A percentile compares a stretch with the other conserved stretches of the same genome.
These are phyloP conservation scores for Chytriomyces sp. DNA, from an alignment of 192 early-diverging fungal genomes.

Conservation along the genomic window DNA sequence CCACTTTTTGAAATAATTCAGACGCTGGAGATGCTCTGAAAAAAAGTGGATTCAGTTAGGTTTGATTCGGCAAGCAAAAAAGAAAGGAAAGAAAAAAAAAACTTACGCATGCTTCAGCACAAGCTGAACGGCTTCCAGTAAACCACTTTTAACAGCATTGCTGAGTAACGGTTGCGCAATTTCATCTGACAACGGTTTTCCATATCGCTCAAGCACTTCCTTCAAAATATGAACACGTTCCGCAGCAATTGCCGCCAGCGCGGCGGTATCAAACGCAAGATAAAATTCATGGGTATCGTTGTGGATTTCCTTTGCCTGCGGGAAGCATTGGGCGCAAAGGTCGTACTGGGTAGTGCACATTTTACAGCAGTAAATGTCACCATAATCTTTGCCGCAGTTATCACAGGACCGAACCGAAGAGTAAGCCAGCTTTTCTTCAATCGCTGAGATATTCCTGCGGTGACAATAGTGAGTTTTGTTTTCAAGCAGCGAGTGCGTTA, in stretches of 20 bases:
- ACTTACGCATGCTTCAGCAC: not conserved
- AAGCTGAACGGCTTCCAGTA: not conserved
- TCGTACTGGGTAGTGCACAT: not conserved
- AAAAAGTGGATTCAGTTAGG: not conserved
- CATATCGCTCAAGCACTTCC: not conserved
- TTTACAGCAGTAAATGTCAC: not conserved
- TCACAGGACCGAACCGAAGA: not conserved
- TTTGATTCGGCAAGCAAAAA: not conserved
- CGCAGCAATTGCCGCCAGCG: not conserved
- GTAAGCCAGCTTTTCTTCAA: too few species aligned
- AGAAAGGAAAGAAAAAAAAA: too few species aligned
- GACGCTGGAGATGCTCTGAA: not conserved
- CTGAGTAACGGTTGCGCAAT: not conserved
- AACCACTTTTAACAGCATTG: not conserved
- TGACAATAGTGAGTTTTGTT: not conserved
- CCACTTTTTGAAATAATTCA: not conserved
- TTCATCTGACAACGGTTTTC: not conserved
- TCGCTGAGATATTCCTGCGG: too few species aligned
- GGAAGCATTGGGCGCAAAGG: not conserved
- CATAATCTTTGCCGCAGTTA: not conserved
- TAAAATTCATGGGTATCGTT: not conserved
- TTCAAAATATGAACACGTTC: not conserved
- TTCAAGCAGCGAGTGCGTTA: not conserved
- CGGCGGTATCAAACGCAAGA: not conserved
- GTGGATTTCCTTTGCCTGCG: not conserved